Evolutionary conservation across 2,329 filamentous ascomycete genomes (phyloP), one percentile per base, ranked within the genome.

Genomic region (Dothidotthia symphoricarpi): DNA sequence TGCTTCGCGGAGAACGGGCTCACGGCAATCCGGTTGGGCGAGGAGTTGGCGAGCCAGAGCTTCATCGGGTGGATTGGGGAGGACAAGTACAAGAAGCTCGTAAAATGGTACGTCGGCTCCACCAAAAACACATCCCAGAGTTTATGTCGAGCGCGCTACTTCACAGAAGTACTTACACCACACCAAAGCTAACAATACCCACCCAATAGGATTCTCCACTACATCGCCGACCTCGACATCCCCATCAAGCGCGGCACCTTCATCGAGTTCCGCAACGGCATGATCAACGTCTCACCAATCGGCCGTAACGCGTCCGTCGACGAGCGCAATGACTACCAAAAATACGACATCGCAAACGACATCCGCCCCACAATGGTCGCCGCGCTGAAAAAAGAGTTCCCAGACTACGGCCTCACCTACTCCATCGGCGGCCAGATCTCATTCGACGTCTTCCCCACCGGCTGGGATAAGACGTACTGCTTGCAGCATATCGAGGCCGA

Each of bases 381-480:
- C 50, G 79, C 77, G 47, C 75, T 97, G 61, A 84, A 81, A 71
- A 82, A 90, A 70, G 78, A 83, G 57, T 97, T 98, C 69, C 78
- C 81, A 2, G 82, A 95, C 68, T 74, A 88, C 48, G 88, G 87
- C 24, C 75, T 97, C 59, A 96, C 88, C 79, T 96, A 85, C 76
- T 91, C 88, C 48, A 95, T 98, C 59, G 93, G 93, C 56, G 93
- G 93, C 36, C 88, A 96, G 66, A 96, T 98, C 70, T 96, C 90
- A 43, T 98, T 98, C 69, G 93, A 98, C 65, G 86, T 97, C 59
- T 98, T 98, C 78, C 93, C 93, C 49, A 80, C 75, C 2, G 93
- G 93, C 62, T 98, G 93, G 93, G 93, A 98, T 74, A 98, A 97
- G 82, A 95, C 88, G 8, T 98, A 95, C 78, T 96, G 90, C 74